Base-by-base conservation (phyloP, 352 stramenopile species). In the Discostella stelligera region DNA sequence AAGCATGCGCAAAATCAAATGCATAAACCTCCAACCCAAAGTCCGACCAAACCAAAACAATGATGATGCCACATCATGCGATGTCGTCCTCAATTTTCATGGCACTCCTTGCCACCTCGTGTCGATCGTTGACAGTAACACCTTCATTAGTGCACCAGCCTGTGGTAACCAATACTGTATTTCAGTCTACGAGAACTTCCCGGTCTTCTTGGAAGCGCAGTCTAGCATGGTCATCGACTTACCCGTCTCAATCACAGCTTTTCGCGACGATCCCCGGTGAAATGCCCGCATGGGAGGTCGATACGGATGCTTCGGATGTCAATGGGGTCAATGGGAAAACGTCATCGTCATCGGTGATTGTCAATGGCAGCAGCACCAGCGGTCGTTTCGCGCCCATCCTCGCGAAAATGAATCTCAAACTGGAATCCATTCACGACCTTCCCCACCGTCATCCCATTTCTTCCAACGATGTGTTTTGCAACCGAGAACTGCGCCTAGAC, bases 381-480 rank as follows among this genome's bases (percentile, higher is more conserved):
- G 21, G 64, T 25, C 64, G 72, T 30, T 80, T 71, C 59, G 7
- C 30, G 32, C 23, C 56, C 49, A 25, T 71, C 18, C 64, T 80
- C 5, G 3, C 56, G 3, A 62, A 63, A 16, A 73, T 80, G 61
- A 52, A 67, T 39, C 52, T 80, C 5, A 27, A 21, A 25, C 66
- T 80, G 49, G 25, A 66, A 46, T 71, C 76, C 21, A 21, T 81
- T 3, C 27, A 67, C 10, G 11, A 80, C 25, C 66, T 91, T 10
- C 80, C 82, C n/a, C 27, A 63, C 2, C 71, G 82, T 63, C 69
- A 68, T 18, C 70, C 59, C 5, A 65, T 90, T 9, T 85, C 68
- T 20, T 74, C 70, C 13, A 78, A 77, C 44, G 83, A 88, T 65
- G 74, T 94, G 9, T 94, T 94, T 69, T 94, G 90, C 71, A 94